A percentile compares a stretch with the other conserved stretches of the same genome.
Evolutionary conservation across 352 stramenopile species (phyloP).

Genomic region (Phytophthora sansomeana): DNA sequence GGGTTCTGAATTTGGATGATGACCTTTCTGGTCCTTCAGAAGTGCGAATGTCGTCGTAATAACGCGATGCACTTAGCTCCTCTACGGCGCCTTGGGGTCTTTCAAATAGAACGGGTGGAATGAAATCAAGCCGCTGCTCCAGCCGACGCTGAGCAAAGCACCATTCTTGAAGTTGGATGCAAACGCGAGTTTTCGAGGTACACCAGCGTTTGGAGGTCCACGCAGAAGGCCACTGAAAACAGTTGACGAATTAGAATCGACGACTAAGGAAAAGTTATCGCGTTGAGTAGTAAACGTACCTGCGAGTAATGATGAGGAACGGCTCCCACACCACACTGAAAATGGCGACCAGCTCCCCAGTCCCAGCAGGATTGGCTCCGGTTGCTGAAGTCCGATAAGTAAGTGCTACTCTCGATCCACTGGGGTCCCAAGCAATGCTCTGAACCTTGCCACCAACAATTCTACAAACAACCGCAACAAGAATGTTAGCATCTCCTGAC

Average conservation of each 20-base stretch:
- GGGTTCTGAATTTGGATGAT: slow-evolving; percentile 23
- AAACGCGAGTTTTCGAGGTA: slow-evolving; percentile 68
- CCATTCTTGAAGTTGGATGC: slow-evolving; percentile 75
- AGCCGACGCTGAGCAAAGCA: slow-evolving; percentile 72
- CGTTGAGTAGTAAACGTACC: slow-evolving; percentile 29
- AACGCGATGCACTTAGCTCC: not conserved
- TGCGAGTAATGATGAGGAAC: slow-evolving; percentile 81
- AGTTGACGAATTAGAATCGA: not conserved
- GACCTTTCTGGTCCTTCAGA: slow-evolving; percentile 13
- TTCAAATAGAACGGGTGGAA: slow-evolving; percentile 87
- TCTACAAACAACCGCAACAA: slow-evolving; percentile 26
- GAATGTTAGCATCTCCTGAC: not conserved
- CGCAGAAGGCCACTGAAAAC: slow-evolving; percentile 58
- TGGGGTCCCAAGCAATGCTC: slow-evolving; percentile 78
- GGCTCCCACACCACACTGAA: slow-evolving; percentile 75
- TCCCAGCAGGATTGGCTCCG: slow-evolving; percentile 35
- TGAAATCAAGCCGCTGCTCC: slow-evolving; percentile 80
- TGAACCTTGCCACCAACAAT: slow-evolving; percentile 69
- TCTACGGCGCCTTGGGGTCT: slow-evolving; percentile 40
- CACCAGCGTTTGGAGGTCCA: slow-evolving; percentile 62
- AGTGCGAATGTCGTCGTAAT: slow-evolving; percentile 3
- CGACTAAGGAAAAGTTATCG: no score
- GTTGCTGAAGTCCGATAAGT: slow-evolving; percentile 49
- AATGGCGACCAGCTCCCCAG: slow-evolving; percentile 68
- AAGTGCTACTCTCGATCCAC: slow-evolving; percentile 66